These are phyloP conservation scores for Clohesyomyces aquaticus DNA, from an alignment of 495 filamentous ascomycete genomes.

Conservation along the genomic window DNA sequence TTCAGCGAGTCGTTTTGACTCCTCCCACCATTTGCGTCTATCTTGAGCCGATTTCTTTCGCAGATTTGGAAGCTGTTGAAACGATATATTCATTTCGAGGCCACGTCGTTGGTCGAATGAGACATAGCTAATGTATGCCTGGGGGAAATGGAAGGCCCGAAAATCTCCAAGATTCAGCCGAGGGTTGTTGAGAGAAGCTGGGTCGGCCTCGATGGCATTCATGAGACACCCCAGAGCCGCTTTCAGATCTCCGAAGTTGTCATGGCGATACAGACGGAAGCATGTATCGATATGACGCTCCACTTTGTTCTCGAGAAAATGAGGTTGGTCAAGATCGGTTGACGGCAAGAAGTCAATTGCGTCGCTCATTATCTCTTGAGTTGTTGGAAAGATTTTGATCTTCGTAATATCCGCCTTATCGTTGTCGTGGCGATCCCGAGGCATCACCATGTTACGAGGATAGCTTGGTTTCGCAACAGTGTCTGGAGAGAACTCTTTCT, in stretches of 20 bases:
- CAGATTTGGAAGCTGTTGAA: neutral
- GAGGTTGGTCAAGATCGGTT: slow-evolving; percentile 56
- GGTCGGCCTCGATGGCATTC: neutral
- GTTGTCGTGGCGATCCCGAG: no score
- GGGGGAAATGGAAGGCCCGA: neutral
- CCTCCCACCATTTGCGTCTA: slow-evolving; percentile 14
- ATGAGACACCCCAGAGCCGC: slow-evolving; percentile 52
- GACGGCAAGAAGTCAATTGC: slow-evolving; percentile 63
- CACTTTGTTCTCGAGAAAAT: slow-evolving; percentile 55
- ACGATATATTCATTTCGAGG: slow-evolving; percentile 5
- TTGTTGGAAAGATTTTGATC: no score
- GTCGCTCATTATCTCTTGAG: slow-evolving; percentile 61
- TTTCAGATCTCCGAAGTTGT: slow-evolving; percentile 64
- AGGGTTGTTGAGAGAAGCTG: slow-evolving; percentile 1
- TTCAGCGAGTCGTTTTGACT: slow-evolving; percentile 7
- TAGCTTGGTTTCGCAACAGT: neutral
- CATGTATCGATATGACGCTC: slow-evolving; percentile 67
- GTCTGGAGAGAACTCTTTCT: neutral
- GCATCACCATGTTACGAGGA: neutral
- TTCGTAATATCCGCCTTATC: no score
- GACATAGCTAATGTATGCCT: slow-evolving; percentile 3
- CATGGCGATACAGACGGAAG: slow-evolving; percentile 68
- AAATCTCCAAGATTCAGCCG: slow-evolving; percentile 10
- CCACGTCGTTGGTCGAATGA: neutral
- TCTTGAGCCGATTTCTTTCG: slow-evolving; percentile 12